Percentiles rank a stretch among this genome's conserved stretches.
phyloP scores from a whole-genome alignment of 2,329 filamentous ascomycete species.

The Ophiosphaerella korrae region DNA sequence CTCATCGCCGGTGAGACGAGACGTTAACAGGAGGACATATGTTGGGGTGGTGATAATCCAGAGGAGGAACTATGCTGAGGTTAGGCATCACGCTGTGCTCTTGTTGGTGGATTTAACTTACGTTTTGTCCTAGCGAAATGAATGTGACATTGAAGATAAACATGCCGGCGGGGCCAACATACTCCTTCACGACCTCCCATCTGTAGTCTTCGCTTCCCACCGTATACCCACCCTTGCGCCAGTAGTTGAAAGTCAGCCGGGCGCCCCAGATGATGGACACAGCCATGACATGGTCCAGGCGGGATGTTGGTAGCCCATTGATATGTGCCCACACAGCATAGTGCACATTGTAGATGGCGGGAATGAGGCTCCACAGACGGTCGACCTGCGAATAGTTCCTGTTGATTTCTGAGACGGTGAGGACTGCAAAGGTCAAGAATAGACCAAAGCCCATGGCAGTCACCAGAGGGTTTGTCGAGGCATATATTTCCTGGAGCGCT shows the following conservation, averaged over 20 bases:
- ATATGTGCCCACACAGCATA: constrained; percentile 82
- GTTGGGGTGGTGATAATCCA: constrained; percentile 78
- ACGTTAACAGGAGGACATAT: constrained; percentile 79
- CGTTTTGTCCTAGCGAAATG: constrained; percentile 77
- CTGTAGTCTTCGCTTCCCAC: constrained; percentile 94
- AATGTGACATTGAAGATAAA: constrained; percentile 88
- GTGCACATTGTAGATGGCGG: constrained; percentile 84
- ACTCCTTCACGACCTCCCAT: constrained; percentile 76
- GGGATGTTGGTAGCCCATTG: constrained; percentile 70
- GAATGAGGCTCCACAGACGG: constrained; percentile 87
- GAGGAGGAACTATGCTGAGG: constrained; percentile 66
- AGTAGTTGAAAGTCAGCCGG: constrained; percentile 95
- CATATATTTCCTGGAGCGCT: constrained; percentile 73
- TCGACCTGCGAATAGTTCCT: constrained; percentile 98
- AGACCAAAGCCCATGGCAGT: constrained; percentile 74
- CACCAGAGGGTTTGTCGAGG: constrained; percentile 84
- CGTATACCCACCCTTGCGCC: constrained; percentile 88
- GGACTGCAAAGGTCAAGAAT: constrained; percentile 71
- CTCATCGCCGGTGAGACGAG: constrained; percentile 63
- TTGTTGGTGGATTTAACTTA: constrained; percentile 33
- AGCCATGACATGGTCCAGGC: constrained; percentile 73
- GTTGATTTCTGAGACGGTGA: constrained; percentile 82
- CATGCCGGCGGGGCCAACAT: constrained; percentile 69
- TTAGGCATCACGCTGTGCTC: constrained; percentile 3
- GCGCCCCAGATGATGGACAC: constrained; percentile 82